Conservation (phyloP, 202 grass and related monocot species). For the Brachypodium distachyon region DNA sequence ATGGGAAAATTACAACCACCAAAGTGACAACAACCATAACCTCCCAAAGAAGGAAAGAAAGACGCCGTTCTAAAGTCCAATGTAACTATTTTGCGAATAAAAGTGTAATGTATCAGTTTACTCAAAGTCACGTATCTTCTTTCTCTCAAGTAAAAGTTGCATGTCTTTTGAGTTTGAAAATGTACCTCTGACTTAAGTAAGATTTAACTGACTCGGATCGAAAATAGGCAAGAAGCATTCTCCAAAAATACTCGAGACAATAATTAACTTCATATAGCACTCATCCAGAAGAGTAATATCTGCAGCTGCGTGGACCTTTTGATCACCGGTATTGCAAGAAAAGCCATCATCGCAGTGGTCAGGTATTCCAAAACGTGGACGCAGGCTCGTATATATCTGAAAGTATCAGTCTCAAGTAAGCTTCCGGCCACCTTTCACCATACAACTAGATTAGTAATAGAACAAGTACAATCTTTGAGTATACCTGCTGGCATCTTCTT, state of each 20-base stretch:
- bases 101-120: no score
- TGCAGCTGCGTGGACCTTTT: slow-evolving; percentile 29
- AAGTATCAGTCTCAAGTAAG: slow-evolving; percentile 7
- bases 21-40: no score
- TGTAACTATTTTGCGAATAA: no score
- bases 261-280: slow-evolving; percentile 82
- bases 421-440: not conserved
- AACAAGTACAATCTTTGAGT: slow-evolving; percentile 20
- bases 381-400: slow-evolving; percentile 56
- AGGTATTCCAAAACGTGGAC: slow-evolving; percentile 47
- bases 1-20: no score
- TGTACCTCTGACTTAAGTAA: no score
- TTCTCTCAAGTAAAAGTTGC: no score
- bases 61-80: no score
- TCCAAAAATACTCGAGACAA: slow-evolving; percentile 78
- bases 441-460: not conserved
- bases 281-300: slow-evolving; percentile 57
- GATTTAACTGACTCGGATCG: no score
- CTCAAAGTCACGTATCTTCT: no score
- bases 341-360: slow-evolving; percentile 35
- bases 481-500: slow-evolving; percentile 67
- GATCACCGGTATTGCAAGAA: slow-evolving; percentile 54
- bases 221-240: slow-evolving; percentile 76
- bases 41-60: no score
- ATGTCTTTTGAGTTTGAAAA: no score